Evolutionary conservation across 2,329 filamentous ascomycete species (phyloP).

Genomic region (Erysiphe neolycopersici): DNA sequence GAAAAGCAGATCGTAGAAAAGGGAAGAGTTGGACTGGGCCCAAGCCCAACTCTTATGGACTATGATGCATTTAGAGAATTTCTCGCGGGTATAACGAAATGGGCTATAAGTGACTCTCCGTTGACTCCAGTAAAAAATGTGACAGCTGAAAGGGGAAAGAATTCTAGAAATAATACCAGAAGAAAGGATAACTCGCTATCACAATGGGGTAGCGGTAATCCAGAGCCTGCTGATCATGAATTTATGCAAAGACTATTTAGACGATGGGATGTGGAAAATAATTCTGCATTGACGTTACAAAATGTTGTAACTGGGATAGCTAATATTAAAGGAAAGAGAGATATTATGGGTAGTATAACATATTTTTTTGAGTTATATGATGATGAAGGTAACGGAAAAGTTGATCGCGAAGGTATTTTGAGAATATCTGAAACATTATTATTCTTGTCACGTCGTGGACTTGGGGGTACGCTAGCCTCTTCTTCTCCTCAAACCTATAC

Average conservation of each 20-base stretch:
- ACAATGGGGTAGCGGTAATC: constrained; percentile 29
- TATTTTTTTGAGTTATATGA: constrained; percentile 98
- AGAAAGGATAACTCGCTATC: constrained; percentile 11
- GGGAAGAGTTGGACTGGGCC: constrained; percentile 64
- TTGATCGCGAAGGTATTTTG: constrained; percentile 84
- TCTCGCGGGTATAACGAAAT: constrained; percentile 64
- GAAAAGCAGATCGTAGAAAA: constrained; percentile 38
- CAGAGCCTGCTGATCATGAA: constrained; percentile 71
- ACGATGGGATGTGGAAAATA: constrained; percentile 62
- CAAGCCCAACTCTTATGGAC: constrained; percentile 84
- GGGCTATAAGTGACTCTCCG: constrained; percentile 76
- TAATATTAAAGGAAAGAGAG: constrained; percentile 70
- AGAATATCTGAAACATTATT: constrained; percentile 82
- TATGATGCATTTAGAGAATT: constrained; percentile 94
- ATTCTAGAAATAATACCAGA: constrained; percentile 28
- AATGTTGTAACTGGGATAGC: constrained; percentile 81
- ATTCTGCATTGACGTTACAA: constrained; percentile 57
- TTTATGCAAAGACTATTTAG: constrained; percentile 73
- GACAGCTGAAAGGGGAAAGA: constrained; percentile 26
- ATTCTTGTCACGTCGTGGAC: constrained; percentile 70
- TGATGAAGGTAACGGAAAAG: constrained; percentile 68
- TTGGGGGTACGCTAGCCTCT: constrained; percentile 49
- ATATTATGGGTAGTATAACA: constrained; percentile 93
- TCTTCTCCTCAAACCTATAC: constrained; percentile 29
- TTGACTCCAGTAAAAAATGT: constrained; percentile 24